phyloP scores from a whole-genome alignment of 225 moss, liverwort and hornwort species.

The Rhytidiadelphus loreus region DNA sequence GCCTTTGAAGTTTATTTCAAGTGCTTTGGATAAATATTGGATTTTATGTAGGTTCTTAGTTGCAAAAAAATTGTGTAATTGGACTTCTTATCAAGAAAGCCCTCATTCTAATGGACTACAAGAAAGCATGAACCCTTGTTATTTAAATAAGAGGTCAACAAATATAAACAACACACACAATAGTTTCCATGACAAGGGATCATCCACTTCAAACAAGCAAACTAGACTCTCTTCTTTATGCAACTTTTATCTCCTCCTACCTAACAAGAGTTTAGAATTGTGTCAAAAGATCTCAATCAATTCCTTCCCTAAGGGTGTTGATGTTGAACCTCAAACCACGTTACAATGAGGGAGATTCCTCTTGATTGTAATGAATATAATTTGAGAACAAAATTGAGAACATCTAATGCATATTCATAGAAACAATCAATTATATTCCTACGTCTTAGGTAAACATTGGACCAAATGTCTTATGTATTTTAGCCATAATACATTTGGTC shows the following conservation, averaged over 20 bases:
- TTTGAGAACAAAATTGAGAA: neutral
- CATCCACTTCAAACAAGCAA: neutral
- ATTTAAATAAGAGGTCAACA: no score
- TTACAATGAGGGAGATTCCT: neutral
- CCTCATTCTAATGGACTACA: no score
- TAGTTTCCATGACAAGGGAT: neutral
- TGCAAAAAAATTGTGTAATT: no score
- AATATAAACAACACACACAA: neutral
- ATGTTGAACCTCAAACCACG: neutral
- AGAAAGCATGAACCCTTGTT: no score
- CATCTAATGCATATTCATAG: neutral
- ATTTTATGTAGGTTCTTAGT: no score
- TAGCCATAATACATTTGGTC: slow-evolving; percentile 80
- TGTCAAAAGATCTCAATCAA: neutral
- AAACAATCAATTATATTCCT: neutral
- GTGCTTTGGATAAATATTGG: no score
- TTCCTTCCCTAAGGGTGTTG: neutral
- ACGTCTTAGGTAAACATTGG: slow-evolving; percentile 63
- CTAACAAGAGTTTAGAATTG: neutral
- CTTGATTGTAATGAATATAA: neutral
- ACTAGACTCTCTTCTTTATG: neutral
- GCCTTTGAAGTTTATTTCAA: no score
- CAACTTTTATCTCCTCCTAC: neutral
- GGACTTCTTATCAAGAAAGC: no score
- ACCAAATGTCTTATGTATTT: no score